Percentiles rank a stretch among this genome's conserved stretches.
These are phyloP conservation scores for Cenococcum geophilum DNA, from an alignment of 495 filamentous ascomycete species.

Conservation along the genomic window DNA sequence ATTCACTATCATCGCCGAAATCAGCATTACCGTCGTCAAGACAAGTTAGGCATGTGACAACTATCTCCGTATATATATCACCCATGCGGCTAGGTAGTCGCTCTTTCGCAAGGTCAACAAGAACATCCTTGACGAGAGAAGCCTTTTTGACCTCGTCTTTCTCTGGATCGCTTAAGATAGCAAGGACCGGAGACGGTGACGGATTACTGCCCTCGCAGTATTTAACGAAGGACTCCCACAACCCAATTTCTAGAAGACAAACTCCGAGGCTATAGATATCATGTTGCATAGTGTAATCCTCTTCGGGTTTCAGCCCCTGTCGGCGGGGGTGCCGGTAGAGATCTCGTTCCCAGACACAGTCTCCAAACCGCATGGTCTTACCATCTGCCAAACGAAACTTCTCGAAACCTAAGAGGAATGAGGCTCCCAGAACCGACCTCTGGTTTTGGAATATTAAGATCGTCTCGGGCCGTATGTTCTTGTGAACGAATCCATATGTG, in stretches of 20 bases:
- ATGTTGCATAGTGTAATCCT: slow-evolving; percentile 52
- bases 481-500: slow-evolving; percentile 50
- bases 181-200: not conserved
- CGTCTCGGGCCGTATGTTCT: slow-evolving; percentile 52
- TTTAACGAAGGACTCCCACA: slow-evolving; percentile 49
- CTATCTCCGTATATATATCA: slow-evolving; percentile 44
- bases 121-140: slow-evolving; percentile 37
- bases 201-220: slow-evolving; percentile 18
- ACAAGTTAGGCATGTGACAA: slow-evolving; percentile 52
- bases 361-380: slow-evolving; percentile 38
- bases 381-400: slow-evolving; percentile 42
- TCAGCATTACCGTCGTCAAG: slow-evolving; percentile 45
- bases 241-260: slow-evolving; percentile 54
- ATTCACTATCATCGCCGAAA: slow-evolving; percentile 45
- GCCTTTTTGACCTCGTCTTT: slow-evolving; percentile 20
- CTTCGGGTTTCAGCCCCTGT: slow-evolving; percentile 41
- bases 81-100: slow-evolving; percentile 49
- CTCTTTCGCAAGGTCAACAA: slow-evolving; percentile 40
- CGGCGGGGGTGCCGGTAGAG: slow-evolving; percentile 54
- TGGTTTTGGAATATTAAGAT: slow-evolving; percentile 42
- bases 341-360: slow-evolving; percentile 43
- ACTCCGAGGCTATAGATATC: slow-evolving; percentile 62
- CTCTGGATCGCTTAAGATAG: not conserved
- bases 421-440: slow-evolving; percentile 20
- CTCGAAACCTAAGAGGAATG: slow-evolving; percentile 50